These are phyloP conservation scores for Suillus spraguei DNA, from an alignment of 768 basidiomycete genomes.

Conservation along the genomic window DNA sequence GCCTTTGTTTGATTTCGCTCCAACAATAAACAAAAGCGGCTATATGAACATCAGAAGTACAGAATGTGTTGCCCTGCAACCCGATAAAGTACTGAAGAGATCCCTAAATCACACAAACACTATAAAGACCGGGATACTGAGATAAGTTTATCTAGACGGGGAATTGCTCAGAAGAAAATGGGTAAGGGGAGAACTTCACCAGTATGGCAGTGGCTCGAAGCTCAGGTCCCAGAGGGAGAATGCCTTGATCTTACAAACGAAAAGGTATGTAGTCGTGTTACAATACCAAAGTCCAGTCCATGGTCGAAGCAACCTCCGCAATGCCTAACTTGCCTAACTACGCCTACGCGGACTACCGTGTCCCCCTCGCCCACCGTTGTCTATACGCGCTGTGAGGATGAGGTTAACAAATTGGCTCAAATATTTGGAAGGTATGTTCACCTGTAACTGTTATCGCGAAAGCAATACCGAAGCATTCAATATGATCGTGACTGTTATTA, in stretches of 20 bases:
- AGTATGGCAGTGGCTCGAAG: background rate
- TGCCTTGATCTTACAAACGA: background rate
- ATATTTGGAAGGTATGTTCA: conserved; percentile 38
- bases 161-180: background rate
- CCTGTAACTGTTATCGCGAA: background rate
- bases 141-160: background rate
- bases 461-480: background rate
- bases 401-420: conserved; percentile 43
- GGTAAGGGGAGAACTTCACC: background rate
- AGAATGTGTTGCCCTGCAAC: background rate
- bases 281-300: conserved; percentile 11
- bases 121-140: background rate
- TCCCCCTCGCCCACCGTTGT: conserved; percentile 35
- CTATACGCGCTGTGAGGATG: conserved; percentile 42
- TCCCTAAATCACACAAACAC: background rate
- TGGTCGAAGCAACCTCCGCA: conserved; percentile 10
- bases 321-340: conserved; percentile 32
- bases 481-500: conserved; percentile 16
- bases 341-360: conserved; percentile 38
- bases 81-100: background rate
- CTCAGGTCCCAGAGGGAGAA: background rate
- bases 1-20: too few species aligned
- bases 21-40: too few species aligned
- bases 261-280: conserved; percentile 10
- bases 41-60: too few species aligned